Evolutionary conservation across 176 grass and related monocot genomes (phyloP).

Genomic region (Zoysia pacifica): DNA sequence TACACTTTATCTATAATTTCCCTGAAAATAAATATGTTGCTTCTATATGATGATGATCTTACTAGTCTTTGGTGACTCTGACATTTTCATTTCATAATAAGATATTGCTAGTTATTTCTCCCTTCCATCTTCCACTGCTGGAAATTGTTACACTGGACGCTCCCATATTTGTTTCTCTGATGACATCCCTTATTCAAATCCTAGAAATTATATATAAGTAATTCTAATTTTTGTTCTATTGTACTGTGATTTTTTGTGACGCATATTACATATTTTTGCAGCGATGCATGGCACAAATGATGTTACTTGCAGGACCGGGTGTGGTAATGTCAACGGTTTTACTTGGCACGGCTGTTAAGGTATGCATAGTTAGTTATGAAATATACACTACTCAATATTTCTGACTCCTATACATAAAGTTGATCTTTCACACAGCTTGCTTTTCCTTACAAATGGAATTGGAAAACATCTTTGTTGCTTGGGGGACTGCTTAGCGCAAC

Average conservation of each 20-base stretch:
- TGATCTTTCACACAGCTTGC: slow-evolving; percentile 46
- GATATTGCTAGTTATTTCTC: too few species aligned
- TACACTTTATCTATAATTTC: too few species aligned
- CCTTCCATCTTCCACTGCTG: neutral
- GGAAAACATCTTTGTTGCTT: slow-evolving; percentile 90
- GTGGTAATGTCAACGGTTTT: slow-evolving; percentile 77
- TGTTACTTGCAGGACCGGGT: slow-evolving; percentile 85
- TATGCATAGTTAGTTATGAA: slow-evolving; percentile 2
- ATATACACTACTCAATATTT: neutral
- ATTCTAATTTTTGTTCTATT: too few species aligned
- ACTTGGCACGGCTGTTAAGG: slow-evolving; percentile 69
- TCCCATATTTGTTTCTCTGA: neutral
- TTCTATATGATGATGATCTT: too few species aligned
- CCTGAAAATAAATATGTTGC: too few species aligned
- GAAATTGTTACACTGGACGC: neutral
- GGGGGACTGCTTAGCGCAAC: slow-evolving; percentile 92
- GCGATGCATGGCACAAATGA: slow-evolving; percentile 92
- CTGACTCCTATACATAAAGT: neutral
- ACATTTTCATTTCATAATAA: too few species aligned
- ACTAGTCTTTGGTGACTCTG: too few species aligned
- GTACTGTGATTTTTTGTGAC: neutral
- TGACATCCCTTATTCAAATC: neutral
- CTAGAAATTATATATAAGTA: neutral
- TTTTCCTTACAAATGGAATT: slow-evolving; percentile 89
- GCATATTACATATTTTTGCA: slow-evolving; percentile 29